Conservation (phyloP, 1,284 basidiomycete genomes). For the Boletus semigastroideus region DNA sequence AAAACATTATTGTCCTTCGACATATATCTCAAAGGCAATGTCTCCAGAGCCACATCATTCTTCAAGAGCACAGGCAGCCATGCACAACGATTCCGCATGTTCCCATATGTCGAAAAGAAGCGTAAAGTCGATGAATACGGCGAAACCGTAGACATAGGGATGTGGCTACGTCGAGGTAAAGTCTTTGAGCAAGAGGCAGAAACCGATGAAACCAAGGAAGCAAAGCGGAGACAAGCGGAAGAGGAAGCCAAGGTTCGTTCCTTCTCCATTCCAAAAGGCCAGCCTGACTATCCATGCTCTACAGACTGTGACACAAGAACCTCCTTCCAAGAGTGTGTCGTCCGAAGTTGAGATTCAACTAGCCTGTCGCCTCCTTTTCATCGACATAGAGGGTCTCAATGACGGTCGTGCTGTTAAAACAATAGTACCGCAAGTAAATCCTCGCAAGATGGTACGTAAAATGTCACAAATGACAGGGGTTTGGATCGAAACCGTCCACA, state of each 20-base stretch:
- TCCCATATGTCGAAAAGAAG: conserved; percentile 94
- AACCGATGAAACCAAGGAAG: conserved; percentile 77
- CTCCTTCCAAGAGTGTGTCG: conserved; percentile 89
- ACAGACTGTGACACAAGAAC: conserved; percentile 73
- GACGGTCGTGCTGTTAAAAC: conserved; percentile 97
- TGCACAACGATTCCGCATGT: conserved; percentile 89
- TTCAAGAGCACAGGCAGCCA: conserved; percentile 74
- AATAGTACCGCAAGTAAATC: conserved; percentile 95
- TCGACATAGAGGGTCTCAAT: conserved; percentile 95
- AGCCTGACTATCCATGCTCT: conserved; percentile 1
- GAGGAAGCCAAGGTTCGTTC: conserved; percentile 69
- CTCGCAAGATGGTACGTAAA: conserved; percentile 80
- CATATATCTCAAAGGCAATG: conserved; percentile 94
- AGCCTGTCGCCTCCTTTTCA: conserved; percentile 82
- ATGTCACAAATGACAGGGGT: conserved; percentile 1
- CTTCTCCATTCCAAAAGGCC: background rate
- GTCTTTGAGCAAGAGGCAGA: conserved; percentile 87
- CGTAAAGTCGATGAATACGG: conserved; percentile 93
- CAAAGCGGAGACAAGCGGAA: conserved; percentile 69
- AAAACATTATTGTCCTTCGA: conserved; percentile 86
- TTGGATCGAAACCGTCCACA: conserved; percentile 33
- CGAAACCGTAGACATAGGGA: conserved; percentile 90
- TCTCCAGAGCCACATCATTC: conserved; percentile 79
- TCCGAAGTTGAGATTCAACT: conserved; percentile 76
- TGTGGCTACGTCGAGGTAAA: conserved; percentile 89